Conservation (phyloP, 75 land plant genomes). For the Pinus tabuliformis region DNA sequence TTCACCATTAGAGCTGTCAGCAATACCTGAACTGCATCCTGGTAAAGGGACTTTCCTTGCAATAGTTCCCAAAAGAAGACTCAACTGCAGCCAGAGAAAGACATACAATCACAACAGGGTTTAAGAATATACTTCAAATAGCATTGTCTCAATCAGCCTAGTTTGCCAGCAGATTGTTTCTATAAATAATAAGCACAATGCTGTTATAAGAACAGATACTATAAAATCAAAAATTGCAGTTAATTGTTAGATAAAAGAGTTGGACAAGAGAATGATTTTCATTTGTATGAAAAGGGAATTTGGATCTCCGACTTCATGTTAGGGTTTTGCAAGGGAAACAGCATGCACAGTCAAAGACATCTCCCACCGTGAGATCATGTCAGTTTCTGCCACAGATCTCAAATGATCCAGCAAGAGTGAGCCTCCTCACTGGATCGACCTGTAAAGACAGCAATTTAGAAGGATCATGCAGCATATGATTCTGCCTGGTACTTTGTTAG, state of each 20-base stretch:
- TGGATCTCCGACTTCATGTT: no score
- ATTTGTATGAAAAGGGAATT: no score
- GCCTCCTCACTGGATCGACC: constrained; percentile 68
- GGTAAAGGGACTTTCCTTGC: constrained; percentile 93
- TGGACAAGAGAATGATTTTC: no score
- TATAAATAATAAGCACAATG: neutral
- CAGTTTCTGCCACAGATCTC: constrained; percentile 76
- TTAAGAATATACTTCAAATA: constrained; percentile 3
- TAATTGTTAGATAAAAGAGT: no score
- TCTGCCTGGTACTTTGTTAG: constrained; percentile 77
- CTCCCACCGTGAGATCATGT: constrained; percentile 82
- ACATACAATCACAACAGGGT: constrained; percentile 6
- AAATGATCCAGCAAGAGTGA: constrained; percentile 90
- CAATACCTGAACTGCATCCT: constrained; percentile 19
- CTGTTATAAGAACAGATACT: neutral
- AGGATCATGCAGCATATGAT: constrained; percentile 82
- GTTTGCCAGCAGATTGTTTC: neutral
- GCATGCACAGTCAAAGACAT: constrained; percentile 65
- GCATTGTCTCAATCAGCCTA: neutral
- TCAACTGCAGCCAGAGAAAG: constrained; percentile 51
- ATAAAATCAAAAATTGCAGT: neutral
- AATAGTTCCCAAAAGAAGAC: constrained; percentile 96
- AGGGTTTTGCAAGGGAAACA: constrained; percentile 13
- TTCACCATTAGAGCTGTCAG: constrained; percentile 12
- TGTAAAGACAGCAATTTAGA: constrained; percentile 62